These are phyloP conservation scores for Linum tenue DNA, from an alignment of 345 rosid genomes.

Conservation along the genomic window DNA sequence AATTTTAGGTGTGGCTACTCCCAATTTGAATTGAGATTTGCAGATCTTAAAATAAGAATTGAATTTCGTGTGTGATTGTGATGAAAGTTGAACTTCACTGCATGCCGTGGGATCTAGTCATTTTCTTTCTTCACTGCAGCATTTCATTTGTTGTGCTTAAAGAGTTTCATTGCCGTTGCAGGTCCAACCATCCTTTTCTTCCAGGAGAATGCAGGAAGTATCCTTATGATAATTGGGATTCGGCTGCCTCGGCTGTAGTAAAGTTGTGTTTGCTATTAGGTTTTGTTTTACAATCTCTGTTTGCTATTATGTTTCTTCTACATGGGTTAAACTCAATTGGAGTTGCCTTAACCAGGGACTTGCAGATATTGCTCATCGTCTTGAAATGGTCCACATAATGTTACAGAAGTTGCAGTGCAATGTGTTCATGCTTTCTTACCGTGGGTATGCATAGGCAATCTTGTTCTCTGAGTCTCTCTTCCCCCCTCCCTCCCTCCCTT, in stretches of 20 bases:
- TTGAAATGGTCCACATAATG: slow-evolving; percentile 90
- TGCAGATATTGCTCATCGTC: slow-evolving; percentile 93
- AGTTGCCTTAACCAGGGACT: slow-evolving; percentile 41
- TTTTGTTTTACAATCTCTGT: too few species aligned
- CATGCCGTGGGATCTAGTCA: neutral
- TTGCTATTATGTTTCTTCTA: slow-evolving; percentile 7
- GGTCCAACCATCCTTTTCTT: slow-evolving; percentile 96
- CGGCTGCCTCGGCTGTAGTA: neutral
- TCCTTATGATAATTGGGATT: slow-evolving; percentile 34
- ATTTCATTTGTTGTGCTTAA: neutral
- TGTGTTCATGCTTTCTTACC: slow-evolving; percentile 97
- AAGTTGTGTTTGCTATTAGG: neutral
- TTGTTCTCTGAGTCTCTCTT: slow-evolving; percentile 6
- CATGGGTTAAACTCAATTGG: slow-evolving; percentile 8
- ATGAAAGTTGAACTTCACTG: neutral
- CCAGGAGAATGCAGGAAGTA: slow-evolving; percentile 99
- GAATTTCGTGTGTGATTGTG: neutral
- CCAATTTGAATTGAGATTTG: neutral
- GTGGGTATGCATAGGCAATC: slow-evolving; percentile 52
- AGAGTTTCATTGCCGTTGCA: slow-evolving; percentile 31
- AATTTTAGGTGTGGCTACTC: neutral
- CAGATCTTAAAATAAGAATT: neutral
- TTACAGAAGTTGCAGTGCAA: slow-evolving; percentile 81
- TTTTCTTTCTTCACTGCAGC: neutral
- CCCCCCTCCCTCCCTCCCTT: neutral